These are phyloP conservation scores for Lentinula novae-zelandiae DNA, from an alignment of 1,284 basidiomycete genomes.

Conservation along the genomic window DNA sequence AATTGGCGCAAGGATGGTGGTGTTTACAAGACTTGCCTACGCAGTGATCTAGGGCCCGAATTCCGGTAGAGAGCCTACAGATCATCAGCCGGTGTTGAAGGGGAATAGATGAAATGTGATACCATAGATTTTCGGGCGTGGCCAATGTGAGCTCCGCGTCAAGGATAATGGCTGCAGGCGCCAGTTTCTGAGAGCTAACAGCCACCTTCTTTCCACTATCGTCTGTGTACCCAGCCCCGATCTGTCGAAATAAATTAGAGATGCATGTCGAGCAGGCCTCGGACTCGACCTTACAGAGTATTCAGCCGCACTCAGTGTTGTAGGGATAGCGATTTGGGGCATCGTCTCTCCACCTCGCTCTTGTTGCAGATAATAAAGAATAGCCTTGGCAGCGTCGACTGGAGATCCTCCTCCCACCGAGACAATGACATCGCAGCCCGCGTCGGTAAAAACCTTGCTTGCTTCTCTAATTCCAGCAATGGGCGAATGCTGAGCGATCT, in stretches of 20 bases:
- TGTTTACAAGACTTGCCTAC: conserved; percentile 44
- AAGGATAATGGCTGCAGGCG: conserved; percentile 70
- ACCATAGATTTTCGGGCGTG: conserved; percentile 78
- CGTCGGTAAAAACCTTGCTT: conserved; percentile 50
- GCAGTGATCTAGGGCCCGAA: conserved; percentile 77
- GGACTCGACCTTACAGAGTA: conserved; percentile 45
- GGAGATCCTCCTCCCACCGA: conserved; percentile 74
- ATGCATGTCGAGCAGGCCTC: not conserved
- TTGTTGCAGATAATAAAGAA: conserved; percentile 58
- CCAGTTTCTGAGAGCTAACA: conserved; percentile 50
- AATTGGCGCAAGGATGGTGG: not conserved
- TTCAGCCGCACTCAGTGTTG: conserved; percentile 80
- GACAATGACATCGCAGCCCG: conserved; percentile 64
- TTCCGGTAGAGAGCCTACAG: conserved; percentile 68
- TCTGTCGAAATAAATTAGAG: conserved; percentile 25
- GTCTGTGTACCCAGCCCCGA: conserved; percentile 72
- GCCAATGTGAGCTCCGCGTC: conserved; percentile 73
- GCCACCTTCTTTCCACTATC: conserved; percentile 66
- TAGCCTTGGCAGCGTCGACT: conserved; percentile 73
- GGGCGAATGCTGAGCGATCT: conserved; percentile 77
- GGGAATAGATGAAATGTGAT: conserved; percentile 17
- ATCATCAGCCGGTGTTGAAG: conserved; percentile 13
- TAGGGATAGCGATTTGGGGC: conserved; percentile 73
- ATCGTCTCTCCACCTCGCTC: conserved; percentile 44
- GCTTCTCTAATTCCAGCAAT: conserved; percentile 67